phyloP scores from a whole-genome alignment of 768 basidiomycete species.

The Chalciporus pseudorubinellus region DNA sequence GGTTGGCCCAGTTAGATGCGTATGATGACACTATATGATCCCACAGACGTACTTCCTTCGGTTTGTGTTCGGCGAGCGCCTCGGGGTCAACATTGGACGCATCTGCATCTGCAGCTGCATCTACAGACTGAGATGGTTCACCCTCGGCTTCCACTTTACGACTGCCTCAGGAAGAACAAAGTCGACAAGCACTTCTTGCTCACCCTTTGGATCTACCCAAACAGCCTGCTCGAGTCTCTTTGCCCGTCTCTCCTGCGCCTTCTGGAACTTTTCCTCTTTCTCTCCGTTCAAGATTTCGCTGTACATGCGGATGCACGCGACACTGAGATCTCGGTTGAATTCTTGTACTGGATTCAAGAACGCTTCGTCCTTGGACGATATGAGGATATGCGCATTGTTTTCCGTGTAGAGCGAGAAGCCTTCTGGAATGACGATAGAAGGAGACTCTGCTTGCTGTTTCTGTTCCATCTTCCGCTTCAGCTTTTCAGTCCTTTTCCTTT shows the following conservation, averaged over 20 bases:
- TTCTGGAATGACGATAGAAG: constrained; percentile 52
- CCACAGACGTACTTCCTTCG: constrained; percentile 22
- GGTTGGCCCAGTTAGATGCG: background rate
- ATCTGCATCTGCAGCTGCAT: background rate
- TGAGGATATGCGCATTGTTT: constrained; percentile 76
- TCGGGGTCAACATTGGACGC: constrained; percentile 4
- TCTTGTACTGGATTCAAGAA: constrained; percentile 98
- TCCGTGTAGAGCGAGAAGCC: constrained; percentile 80
- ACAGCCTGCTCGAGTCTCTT: constrained; percentile 32
- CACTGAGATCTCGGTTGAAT: constrained; percentile 90
- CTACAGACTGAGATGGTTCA: background rate
- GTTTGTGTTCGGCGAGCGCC: constrained; percentile 7
- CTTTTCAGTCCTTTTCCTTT: background rate
- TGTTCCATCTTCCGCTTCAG: constrained; percentile 7
- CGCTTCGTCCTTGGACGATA: constrained; percentile 66
- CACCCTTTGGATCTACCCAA: constrained; percentile 48
- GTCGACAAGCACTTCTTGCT: constrained; percentile 8
- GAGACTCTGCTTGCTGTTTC: background rate
- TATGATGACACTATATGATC: background rate
- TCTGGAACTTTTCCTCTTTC: constrained; percentile 59
- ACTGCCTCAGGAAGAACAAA: constrained; percentile 1
- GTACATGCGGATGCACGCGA: constrained; percentile 88
- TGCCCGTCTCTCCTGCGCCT: constrained; percentile 47
- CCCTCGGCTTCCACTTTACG: constrained; percentile 3
- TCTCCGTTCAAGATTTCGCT: constrained; percentile 61